Base-by-base conservation (phyloP, 2,329 filamentous ascomycete genomes). In the Pseudogymnoascus destructans region DNA sequence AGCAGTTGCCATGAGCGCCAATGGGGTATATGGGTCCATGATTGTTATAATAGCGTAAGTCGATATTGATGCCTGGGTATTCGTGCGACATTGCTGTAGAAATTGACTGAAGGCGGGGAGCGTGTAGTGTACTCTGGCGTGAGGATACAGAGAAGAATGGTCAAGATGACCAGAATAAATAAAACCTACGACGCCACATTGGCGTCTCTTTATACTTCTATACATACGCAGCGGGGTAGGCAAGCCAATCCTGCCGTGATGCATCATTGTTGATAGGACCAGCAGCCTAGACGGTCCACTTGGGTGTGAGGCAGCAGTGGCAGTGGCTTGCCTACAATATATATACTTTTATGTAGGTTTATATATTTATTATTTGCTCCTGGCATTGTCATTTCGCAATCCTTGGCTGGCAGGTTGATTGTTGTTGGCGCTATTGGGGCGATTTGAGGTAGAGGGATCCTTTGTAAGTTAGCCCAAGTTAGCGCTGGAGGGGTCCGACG, bases 51-150 rank as follows among this genome's bases (percentile, higher is more conserved):
- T 19, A 6, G 30, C 30, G 33, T 5, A 56, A n/a, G 54, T 35
- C 54, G n/a, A 36, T 3, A 56, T 56, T 56, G 54, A 56, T 17
- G 54, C 54, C 54, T 10, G 54, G 54, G 30, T 56, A 56, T 56
- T 56, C 9, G 54, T 23, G 17, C 54, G 54, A 21, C 54, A 56
- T 56, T 17, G 15, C 46, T 56, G 11, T 36, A 5, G 30, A 36
- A 35, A 21, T 23, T 23, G 54, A 2, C 17, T 23, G 9, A 21
- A 33, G 27, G 15, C 17, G n/a, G 15, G 54, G 15, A 36, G 17
- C 13, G 54, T 35, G 54, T 5, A 36, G 17, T 55, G 9, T 33
- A 19, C 27, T 56, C n/a, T 56, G 30, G 5, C 17, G 15, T 11
- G 54, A n/a, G 15, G 30, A 23, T 56, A 21, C 17, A 21, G 52